These are phyloP conservation scores for Cruciata laevipes DNA, from an alignment of 257 asterid species.

Conservation along the genomic window DNA sequence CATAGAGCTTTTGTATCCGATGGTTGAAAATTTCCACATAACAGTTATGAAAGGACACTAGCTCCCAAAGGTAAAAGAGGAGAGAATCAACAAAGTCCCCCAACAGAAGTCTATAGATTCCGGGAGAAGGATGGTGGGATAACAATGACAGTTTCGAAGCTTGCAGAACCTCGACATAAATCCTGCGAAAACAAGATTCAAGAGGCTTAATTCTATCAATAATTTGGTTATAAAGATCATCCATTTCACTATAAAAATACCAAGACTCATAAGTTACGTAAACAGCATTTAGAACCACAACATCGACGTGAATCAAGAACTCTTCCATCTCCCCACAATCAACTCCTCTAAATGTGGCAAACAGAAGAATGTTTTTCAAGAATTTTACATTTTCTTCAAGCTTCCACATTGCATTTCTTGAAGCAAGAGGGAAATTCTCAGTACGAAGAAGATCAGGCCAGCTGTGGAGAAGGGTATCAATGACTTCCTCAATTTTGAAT, in stretches of 20 bases:
- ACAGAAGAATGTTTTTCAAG: constrained; percentile 3
- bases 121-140: background rate
- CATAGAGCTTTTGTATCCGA: background rate
- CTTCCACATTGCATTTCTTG: background rate
- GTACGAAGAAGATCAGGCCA: background rate
- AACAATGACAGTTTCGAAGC: background rate
- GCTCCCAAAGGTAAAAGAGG: background rate
- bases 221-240: background rate
- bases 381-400: background rate
- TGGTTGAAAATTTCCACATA: background rate
- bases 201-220: background rate
- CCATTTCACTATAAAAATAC: background rate
- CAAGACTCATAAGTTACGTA: background rate
- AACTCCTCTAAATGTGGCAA: background rate
- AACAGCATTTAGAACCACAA: background rate
- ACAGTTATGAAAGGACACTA: background rate
- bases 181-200: background rate
- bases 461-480: constrained; percentile 1
- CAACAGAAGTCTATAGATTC: background rate
- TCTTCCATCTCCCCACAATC: background rate
- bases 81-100: background rate
- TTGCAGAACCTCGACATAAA: background rate
- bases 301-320: background rate
- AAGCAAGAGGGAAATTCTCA: background rate
- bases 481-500: background rate